Evolutionary conservation across 2,329 filamentous ascomycete genomes (phyloP).

Genomic region (Aspergillus pseudoviridinutans): DNA sequence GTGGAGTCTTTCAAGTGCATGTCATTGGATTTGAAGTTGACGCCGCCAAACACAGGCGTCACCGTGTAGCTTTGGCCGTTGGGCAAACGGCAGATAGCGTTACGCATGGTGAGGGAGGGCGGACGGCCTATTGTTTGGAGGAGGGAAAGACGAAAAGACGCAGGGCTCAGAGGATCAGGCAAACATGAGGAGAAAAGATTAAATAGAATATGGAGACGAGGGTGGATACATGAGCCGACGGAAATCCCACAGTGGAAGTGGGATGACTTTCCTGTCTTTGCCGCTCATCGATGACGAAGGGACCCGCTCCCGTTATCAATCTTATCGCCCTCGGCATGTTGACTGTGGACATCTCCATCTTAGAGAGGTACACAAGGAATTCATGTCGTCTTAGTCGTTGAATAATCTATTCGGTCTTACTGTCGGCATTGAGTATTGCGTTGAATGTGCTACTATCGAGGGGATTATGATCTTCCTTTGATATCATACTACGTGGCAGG

Average conservation of each 20-base stretch:
- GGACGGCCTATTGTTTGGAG: neutral
- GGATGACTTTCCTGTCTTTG: conserved; percentile 1
- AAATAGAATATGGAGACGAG: neutral
- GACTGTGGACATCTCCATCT: neutral
- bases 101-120: conserved; percentile 20
- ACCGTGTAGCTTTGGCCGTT: conserved; percentile 83
- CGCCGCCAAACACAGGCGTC: conserved; percentile 82
- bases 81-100: conserved; percentile 58
- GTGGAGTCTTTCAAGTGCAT: conserved; percentile 63
- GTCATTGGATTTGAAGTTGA: conserved; percentile 83
- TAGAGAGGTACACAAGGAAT: neutral
- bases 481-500: neutral
- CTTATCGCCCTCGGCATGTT: neutral
- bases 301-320: neutral
- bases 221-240: neutral
- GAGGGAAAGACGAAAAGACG: neutral
- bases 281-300: neutral
- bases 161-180: neutral
- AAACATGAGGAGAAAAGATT: neutral
- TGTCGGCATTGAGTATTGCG: neutral
- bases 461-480: neutral
- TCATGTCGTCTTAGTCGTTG: neutral
- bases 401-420: neutral
- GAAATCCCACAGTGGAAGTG: neutral
- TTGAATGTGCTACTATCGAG: neutral